These are phyloP conservation scores for Clavulina sp. DNA, from an alignment of 768 basidiomycete species.

Conservation along the genomic window DNA sequence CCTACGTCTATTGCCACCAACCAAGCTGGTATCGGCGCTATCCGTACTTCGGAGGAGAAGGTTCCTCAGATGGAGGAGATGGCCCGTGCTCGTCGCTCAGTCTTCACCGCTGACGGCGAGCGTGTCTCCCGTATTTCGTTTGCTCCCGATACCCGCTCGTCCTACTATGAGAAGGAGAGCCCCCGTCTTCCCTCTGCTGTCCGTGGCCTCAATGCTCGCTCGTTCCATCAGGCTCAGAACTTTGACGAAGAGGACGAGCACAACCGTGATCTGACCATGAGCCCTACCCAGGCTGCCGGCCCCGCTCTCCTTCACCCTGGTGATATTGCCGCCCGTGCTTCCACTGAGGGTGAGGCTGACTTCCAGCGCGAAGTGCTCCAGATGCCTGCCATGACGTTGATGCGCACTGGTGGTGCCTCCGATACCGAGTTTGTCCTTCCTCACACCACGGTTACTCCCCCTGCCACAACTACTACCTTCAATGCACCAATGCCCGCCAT, in stretches of 20 bases:
- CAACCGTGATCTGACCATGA: slow-evolving; percentile 8
- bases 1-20: slow-evolving; percentile 5
- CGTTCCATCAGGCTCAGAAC: neutral
- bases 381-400: slow-evolving; percentile 12
- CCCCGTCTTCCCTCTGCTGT: neutral
- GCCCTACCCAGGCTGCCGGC: slow-evolving; percentile 11
- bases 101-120: slow-evolving; percentile 1
- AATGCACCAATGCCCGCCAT: neutral
- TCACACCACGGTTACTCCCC: neutral
- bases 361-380: slow-evolving; percentile 6
- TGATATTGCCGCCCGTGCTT: slow-evolving; percentile 8
- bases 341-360: slow-evolving; percentile 3
- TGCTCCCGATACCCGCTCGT: slow-evolving; percentile 8
- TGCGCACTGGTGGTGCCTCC: slow-evolving; percentile 8
- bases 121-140: slow-evolving; percentile 12
- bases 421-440: slow-evolving; percentile 6
- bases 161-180: neutral
- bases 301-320: slow-evolving; percentile 5
- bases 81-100: slow-evolving; percentile 5
- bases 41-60: slow-evolving; percentile 2
- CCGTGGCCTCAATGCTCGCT: neutral
- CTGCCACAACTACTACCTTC: neutral
- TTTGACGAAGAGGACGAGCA: slow-evolving; percentile 6
- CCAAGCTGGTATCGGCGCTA: slow-evolving; percentile 11
- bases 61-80: slow-evolving; percentile 5